Conservation (phyloP, 2,329 filamentous ascomycete genomes). For the Neonectria punicea region DNA sequence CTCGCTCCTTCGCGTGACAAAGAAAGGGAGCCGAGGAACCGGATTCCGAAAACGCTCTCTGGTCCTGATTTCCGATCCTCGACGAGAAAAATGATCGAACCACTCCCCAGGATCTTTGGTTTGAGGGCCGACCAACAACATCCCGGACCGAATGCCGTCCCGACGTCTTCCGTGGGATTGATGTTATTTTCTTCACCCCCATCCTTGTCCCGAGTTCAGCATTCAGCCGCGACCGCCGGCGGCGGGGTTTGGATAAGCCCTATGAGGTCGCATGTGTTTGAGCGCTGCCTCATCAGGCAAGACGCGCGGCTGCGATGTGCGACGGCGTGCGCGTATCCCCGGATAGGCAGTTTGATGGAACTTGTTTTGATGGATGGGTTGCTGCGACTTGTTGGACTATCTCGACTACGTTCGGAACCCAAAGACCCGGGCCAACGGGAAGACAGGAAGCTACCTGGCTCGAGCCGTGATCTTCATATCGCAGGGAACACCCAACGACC, state of each 20-base stretch:
- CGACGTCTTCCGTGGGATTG: background rate
- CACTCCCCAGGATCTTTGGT: background rate
- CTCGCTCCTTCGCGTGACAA: background rate
- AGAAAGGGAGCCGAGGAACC: background rate
- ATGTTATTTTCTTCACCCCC: background rate
- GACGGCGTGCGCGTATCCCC: background rate
- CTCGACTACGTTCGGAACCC: conserved; percentile 4
- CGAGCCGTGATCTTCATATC: conserved; percentile 5
- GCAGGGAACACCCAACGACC: background rate
- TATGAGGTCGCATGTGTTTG: conserved; percentile 2
- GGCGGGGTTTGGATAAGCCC: conserved; percentile 1
- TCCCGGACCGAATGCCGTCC: background rate
- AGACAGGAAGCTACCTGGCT: background rate
- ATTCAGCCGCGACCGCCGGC: background rate
- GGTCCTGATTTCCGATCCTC: background rate
- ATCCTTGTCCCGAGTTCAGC: conserved; percentile 7
- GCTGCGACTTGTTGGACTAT: background rate
- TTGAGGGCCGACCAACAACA: background rate
- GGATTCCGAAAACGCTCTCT: background rate
- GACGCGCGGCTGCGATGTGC: conserved; percentile 6
- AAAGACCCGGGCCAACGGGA: conserved; percentile 6
- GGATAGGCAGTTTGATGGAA: background rate
- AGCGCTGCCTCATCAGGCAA: background rate
- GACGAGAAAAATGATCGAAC: background rate
- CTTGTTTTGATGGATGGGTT: background rate